These are phyloP conservation scores for Colletotrichum sp. DNA, from an alignment of 2,329 filamentous ascomycete genomes.

Conservation along the genomic window DNA sequence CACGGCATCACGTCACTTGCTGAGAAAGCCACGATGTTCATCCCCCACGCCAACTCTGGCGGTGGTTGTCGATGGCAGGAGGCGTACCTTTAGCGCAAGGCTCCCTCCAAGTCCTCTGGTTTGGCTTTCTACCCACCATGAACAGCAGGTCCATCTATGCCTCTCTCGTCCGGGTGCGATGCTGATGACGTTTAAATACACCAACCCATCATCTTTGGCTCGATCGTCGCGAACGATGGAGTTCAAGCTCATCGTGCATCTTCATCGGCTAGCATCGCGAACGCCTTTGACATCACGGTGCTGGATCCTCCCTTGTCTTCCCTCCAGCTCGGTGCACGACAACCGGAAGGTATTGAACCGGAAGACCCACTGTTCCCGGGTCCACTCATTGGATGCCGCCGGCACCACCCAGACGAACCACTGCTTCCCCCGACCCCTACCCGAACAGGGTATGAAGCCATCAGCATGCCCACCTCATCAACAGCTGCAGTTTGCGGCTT, in stretches of 20 bases:
- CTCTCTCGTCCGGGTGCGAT: neutral
- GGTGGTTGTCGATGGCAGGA: neutral
- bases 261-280: neutral
- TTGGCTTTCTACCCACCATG: neutral
- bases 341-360: neutral
- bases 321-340: neutral
- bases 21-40: neutral
- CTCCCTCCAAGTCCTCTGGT: neutral
- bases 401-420: neutral
- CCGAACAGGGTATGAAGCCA: neutral
- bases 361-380: neutral
- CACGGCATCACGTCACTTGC: constrained; percentile 6
- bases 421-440: neutral
- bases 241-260: neutral
- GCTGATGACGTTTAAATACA: neutral
- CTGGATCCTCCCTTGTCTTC: neutral
- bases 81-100: neutral
- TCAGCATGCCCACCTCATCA: constrained; percentile 5
- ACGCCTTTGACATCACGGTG: neutral
- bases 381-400: neutral
- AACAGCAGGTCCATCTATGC: neutral
- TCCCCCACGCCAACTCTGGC: neutral
- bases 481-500: neutral
- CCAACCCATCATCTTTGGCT: neutral
- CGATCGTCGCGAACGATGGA: neutral